Evolutionary conservation across 1,284 basidiomycete genomes (phyloP).

Genomic region (Coniferiporia weirii): DNA sequence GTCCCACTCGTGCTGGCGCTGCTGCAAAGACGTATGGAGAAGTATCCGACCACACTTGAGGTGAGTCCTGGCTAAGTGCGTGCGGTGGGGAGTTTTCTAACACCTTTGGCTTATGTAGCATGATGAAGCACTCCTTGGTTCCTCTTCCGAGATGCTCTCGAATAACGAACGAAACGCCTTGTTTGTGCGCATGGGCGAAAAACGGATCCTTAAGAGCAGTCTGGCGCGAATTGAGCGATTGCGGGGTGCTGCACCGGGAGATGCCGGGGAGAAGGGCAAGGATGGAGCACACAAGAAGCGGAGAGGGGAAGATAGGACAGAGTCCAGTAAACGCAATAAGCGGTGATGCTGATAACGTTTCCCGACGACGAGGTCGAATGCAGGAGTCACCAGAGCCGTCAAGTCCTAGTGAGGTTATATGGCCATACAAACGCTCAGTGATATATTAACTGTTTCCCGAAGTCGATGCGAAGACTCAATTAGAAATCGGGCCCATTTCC

Average conservation of each 20-base stretch:
- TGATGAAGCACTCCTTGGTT: constrained; percentile 42
- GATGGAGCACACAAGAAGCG: not conserved
- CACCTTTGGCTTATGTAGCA: constrained; percentile 37
- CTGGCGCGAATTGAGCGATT: not conserved
- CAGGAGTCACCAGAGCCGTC: too few relatives aligned
- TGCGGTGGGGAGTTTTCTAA: constrained; percentile 2
- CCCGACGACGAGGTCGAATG: too few relatives aligned
- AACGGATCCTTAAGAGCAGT: constrained; percentile 53
- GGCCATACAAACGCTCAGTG: too few relatives aligned
- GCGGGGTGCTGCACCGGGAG: too few relatives aligned
- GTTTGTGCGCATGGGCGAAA: constrained; percentile 78
- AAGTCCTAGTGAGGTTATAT: too few relatives aligned
- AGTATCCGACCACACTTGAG: constrained; percentile 56
- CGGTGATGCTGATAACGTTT: not conserved
- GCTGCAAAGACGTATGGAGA: constrained; percentile 43
- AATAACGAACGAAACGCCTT: constrained; percentile 57
- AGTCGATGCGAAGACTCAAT: too few relatives aligned
- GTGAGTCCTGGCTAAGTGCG: constrained; percentile 32
- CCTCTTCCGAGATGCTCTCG: constrained; percentile 27
- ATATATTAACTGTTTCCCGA: too few relatives aligned
- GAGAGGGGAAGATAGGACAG: not conserved
- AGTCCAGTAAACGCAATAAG: not conserved
- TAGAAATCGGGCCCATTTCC: too few relatives aligned
- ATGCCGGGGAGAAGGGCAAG: not conserved
- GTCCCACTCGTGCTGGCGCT: constrained; percentile 43